phyloP scores from a whole-genome alignment of 768 basidiomycete species.

The Baorangia bicolor region DNA sequence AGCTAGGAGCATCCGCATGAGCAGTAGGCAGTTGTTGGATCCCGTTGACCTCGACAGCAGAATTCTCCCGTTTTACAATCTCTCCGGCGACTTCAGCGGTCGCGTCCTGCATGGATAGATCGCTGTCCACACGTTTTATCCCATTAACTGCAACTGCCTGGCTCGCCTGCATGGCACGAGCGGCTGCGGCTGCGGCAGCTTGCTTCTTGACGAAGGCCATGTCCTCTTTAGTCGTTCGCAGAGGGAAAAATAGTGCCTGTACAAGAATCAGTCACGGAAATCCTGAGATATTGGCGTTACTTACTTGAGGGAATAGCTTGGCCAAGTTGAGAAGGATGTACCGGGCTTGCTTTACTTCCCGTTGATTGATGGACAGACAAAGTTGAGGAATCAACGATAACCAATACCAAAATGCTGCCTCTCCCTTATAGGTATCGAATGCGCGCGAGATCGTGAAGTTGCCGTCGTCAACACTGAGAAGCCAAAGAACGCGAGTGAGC shows the following conservation, averaged over 20 bases:
- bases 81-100: conserved; percentile 29
- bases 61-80: conserved; percentile 24
- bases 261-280: conserved; percentile 6
- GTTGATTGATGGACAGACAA: conserved; percentile 81
- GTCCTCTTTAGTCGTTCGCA: conserved; percentile 83
- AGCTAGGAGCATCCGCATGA: conserved; percentile 19
- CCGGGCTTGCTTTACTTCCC: conserved; percentile 91
- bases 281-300: conserved; percentile 20
- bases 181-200: conserved; percentile 34
- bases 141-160: conserved; percentile 25
- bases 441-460: conserved; percentile 69
- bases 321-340: conserved; percentile 88
- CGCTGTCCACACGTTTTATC: conserved; percentile 32
- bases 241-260: conserved; percentile 92
- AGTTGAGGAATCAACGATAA: conserved; percentile 96
- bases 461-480: conserved; percentile 88
- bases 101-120: conserved; percentile 30
- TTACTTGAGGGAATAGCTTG: conserved; percentile 87
- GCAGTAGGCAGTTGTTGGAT: conserved; percentile 20
- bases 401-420: conserved; percentile 98
- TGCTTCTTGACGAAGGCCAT: conserved; percentile 49
- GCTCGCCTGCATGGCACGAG: conserved; percentile 37
- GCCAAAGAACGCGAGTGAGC: conserved; percentile 92
- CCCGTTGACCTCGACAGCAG: conserved; percentile 21
- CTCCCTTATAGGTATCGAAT: conserved; percentile 95